Conservation (phyloP, 164 flowering plant species). For the grape (Vitis vinifera) region ASM3070453v1 NC_081814.1:22878001-22878500, state of each 20-base stretch:
- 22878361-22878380: slow-evolving; percentile 42
- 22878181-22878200: slow-evolving; percentile 34
- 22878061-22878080: slow-evolving; percentile 48
- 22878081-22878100: not conserved
- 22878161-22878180: slow-evolving; percentile 73
- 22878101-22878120: slow-evolving; percentile 51
- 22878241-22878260: slow-evolving; percentile 49
- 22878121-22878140: slow-evolving; percentile 31
- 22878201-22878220: slow-evolving; percentile 42
- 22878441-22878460: slow-evolving; percentile 25
- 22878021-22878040: slow-evolving; percentile 62
- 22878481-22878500: slow-evolving; percentile 51
- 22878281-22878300: slow-evolving; percentile 40
- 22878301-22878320: slow-evolving; percentile 42
- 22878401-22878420: slow-evolving; percentile 37
- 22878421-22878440: slow-evolving; percentile 27
- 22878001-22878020: slow-evolving; percentile 54
- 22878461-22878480: slow-evolving; percentile 21
- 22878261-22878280: slow-evolving; percentile 17
- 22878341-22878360: slow-evolving; percentile 71
- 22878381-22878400: slow-evolving; percentile 21
- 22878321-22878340: slow-evolving; percentile 49
- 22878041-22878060: slow-evolving; percentile 53
- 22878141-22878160: slow-evolving; percentile 72
- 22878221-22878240: slow-evolving; percentile 39